Evolutionary conservation across 2,329 filamentous ascomycete genomes (phyloP).

Genomic region (Stagonosporopsis vannaccii): DNA sequence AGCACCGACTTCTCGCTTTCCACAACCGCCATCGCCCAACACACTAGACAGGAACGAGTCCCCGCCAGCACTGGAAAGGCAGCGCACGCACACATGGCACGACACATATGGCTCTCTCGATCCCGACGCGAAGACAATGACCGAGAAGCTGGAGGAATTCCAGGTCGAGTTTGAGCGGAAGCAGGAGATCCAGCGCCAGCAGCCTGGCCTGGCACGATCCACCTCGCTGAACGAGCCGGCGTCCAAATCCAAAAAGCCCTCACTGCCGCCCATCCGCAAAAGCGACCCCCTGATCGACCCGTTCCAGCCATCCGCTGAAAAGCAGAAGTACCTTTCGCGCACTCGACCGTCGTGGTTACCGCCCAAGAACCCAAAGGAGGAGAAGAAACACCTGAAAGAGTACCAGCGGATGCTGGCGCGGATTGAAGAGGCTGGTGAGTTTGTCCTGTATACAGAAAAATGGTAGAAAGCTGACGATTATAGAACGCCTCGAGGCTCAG

Average conservation of each 20-base stretch:
- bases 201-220: slow-evolving; percentile 48
- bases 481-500: slow-evolving; percentile 44
- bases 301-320: slow-evolving; percentile 83
- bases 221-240: slow-evolving; percentile 38
- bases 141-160: slow-evolving; percentile 81
- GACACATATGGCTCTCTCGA: slow-evolving; percentile 73
- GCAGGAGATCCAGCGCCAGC: slow-evolving; percentile 61
- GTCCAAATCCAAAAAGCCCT: slow-evolving; percentile 58
- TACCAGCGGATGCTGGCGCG: slow-evolving; percentile 83
- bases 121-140: slow-evolving; percentile 75
- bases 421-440: slow-evolving; percentile 63
- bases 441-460: not conserved
- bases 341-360: slow-evolving; percentile 83
- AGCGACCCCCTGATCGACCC: slow-evolving; percentile 86
- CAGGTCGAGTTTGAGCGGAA: slow-evolving; percentile 66
- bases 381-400: slow-evolving; percentile 84
- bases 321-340: slow-evolving; percentile 80
- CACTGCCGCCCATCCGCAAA: slow-evolving; percentile 70
- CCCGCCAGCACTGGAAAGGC: slow-evolving; percentile 47
- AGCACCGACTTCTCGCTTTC: slow-evolving; percentile 30
- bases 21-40: slow-evolving; percentile 32
- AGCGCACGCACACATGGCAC: slow-evolving; percentile 77
- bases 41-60: slow-evolving; percentile 30
- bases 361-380: slow-evolving; percentile 87
- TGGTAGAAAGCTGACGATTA: slow-evolving; percentile 19